Percentiles rank a stretch among this genome's conserved stretches.
Conservation (phyloP, 2,329 filamentous ascomycete genomes). For the Amphichorda felina region DNA sequence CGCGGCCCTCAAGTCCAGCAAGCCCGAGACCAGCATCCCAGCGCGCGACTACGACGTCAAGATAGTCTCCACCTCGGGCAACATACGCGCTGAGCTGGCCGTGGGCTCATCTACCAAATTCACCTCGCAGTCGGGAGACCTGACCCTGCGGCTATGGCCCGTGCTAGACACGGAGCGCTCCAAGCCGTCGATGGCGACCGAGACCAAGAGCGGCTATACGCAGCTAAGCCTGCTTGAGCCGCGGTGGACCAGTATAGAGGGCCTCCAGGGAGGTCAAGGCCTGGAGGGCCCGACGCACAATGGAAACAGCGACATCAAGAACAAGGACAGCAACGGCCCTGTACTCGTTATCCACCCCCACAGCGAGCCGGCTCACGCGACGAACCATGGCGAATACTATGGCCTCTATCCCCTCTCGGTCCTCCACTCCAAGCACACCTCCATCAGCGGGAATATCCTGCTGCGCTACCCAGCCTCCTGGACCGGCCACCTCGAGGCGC, state of each 20-base stretch:
- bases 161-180: constrained; percentile 19
- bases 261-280: neutral
- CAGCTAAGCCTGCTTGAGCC: constrained; percentile 28
- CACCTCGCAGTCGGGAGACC: constrained; percentile 25
- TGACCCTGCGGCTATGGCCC: constrained; percentile 29
- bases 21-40: constrained; percentile 16
- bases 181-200: constrained; percentile 17
- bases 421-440: constrained; percentile 28
- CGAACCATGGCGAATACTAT: constrained; percentile 2
- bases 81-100: constrained; percentile 25
- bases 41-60: constrained; percentile 33
- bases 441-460: constrained; percentile 29
- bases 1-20: constrained; percentile 2
- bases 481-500: constrained; percentile 30
- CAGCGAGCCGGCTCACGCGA: too few species aligned
- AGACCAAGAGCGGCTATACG: constrained; percentile 30
- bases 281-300: constrained; percentile 6
- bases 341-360: too few species aligned
- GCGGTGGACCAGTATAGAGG: constrained; percentile 21
- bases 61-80: constrained; percentile 30
- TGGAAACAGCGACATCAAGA: constrained; percentile 6
- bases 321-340: too few species aligned
- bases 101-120: constrained; percentile 23
- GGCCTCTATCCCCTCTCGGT: constrained; percentile 11
- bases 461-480: constrained; percentile 35